Evolutionary conservation across 805 yeast genomes (phyloP), one percentile per base, ranked within the genome.

Genomic region (Isabelozyma gotoi): DNA sequence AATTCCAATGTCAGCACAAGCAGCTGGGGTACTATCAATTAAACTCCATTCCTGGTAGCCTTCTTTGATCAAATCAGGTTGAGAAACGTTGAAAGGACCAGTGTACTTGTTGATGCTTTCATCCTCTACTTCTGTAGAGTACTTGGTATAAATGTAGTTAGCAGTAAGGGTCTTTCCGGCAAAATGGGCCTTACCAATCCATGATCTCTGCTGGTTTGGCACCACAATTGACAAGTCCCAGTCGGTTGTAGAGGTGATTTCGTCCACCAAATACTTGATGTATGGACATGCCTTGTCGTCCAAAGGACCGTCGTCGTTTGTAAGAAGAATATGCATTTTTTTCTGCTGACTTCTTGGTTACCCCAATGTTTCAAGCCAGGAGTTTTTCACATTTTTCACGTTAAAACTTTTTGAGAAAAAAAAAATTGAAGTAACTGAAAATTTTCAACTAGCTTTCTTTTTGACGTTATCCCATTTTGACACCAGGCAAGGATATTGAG

Each of bases 141-240:
- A 46, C 40, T 57, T 46, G 15, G 86, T 76, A 55, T 87, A 87
- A n/a, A 85, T 71, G 57, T 80, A 87, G 2, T 78, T 71, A 1
- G 85, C 78, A 2, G 79, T 67, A 33, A 85, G 68, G 19, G 80
- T 76, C 49, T 78, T 76, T 5, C 89, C 92, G 0, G 95, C 95
- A 56, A 94, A 82, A 69, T 91, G 97, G 5, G 99, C 98, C 63
- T 94, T 94, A 31, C 97, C 97, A 44, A 90, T 92, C 99, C 99
- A 94, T 11, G 97, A 91, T 53, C 94, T 73, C 55, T 80, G 84
- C 44, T 88, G 96, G 41, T 82, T 77, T 10, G 99, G 99, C 2
- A 94, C 84, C 19, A 85, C 90, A 16, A 91, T 82, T 18, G 90
- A 81, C 24, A 91, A 65, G 19, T 85, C 80, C 98, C 98, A 92